Conservation (phyloP, 2,329 filamentous ascomycete species). For the Pestalotiopsis sp. region DNA sequence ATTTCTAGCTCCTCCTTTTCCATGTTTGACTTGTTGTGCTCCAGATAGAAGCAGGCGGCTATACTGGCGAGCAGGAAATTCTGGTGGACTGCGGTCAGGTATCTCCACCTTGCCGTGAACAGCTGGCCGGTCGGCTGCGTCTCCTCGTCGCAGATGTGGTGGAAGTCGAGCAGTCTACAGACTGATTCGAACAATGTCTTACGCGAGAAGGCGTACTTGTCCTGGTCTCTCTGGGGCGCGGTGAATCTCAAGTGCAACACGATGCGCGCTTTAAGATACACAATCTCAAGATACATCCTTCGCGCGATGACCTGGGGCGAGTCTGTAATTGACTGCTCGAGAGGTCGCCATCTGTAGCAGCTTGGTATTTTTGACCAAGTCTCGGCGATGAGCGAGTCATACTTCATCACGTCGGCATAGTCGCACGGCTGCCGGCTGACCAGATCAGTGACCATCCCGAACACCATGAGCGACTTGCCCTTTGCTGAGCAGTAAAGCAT, state of each 20-base stretch:
- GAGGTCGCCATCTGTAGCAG: slow-evolving; percentile 19
- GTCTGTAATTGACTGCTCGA: slow-evolving; percentile 43
- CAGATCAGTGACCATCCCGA: slow-evolving; percentile 14
- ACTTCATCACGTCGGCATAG: slow-evolving; percentile 23
- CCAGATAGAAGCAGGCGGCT: slow-evolving; percentile 47
- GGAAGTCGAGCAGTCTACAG: slow-evolving; percentile 46
- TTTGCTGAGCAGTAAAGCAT: slow-evolving; percentile 6
- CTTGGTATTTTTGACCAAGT: slow-evolving; percentile 17
- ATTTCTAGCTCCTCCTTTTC: not conserved
- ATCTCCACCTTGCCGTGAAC: slow-evolving; percentile 44
- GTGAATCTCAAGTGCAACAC: slow-evolving; percentile 58
- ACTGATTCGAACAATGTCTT: slow-evolving; percentile 48
- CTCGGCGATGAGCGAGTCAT: slow-evolving; percentile 22
- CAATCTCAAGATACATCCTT: slow-evolving; percentile 50
- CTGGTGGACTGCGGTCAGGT: slow-evolving; percentile 44
- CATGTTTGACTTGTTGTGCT: slow-evolving; percentile 19
- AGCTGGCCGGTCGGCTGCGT: slow-evolving; percentile 44
- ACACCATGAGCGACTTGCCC: not conserved
- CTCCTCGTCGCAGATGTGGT: slow-evolving; percentile 50
- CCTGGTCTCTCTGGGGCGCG: slow-evolving; percentile 32
- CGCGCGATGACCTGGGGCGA: slow-evolving; percentile 51
- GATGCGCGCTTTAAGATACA: slow-evolving; percentile 52
- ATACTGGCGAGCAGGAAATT: slow-evolving; percentile 51
- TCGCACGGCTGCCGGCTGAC: slow-evolving; percentile 17
- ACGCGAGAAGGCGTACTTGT: slow-evolving; percentile 41